Evolutionary conservation across 148 eudicot species (phyloP).

Genomic region (Pouteria glomerata): DNA sequence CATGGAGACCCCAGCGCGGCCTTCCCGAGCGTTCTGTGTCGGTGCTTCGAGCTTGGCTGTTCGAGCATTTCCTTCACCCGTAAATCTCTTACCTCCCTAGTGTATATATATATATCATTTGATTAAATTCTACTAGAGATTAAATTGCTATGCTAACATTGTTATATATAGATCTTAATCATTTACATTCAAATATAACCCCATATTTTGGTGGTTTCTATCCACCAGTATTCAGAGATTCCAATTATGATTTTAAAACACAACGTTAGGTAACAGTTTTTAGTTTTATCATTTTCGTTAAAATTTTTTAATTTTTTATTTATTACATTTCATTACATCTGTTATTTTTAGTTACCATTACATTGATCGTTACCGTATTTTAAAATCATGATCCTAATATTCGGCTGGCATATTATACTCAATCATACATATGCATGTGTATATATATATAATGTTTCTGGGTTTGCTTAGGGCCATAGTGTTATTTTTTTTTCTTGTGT

Average conservation of each 20-base stretch:
- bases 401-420: constrained; percentile 21
- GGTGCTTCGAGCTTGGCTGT: constrained; percentile 96
- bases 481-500: constrained; percentile 17
- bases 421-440: background rate
- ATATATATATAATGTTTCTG: background rate
- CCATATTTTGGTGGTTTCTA: constrained; percentile 23
- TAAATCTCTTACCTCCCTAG: constrained; percentile 13
- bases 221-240: constrained; percentile 20
- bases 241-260: no score
- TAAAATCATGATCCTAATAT: constrained; percentile 32
- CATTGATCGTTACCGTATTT: no score
- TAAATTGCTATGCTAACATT: no score
- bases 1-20: constrained; percentile 96
- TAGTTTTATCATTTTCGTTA: no score
- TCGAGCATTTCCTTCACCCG: constrained; percentile 98
- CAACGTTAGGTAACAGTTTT: no score
- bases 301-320: no score
- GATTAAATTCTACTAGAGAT: no score
- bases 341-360: no score
- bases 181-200: no score
- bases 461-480: constrained; percentile 13
- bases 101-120: no score
- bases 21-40: constrained; percentile 90
- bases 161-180: no score
- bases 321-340: no score